phyloP scores from a whole-genome alignment of 176 grass and related monocot genomes.

The Aegilops sharonensis region DNA sequence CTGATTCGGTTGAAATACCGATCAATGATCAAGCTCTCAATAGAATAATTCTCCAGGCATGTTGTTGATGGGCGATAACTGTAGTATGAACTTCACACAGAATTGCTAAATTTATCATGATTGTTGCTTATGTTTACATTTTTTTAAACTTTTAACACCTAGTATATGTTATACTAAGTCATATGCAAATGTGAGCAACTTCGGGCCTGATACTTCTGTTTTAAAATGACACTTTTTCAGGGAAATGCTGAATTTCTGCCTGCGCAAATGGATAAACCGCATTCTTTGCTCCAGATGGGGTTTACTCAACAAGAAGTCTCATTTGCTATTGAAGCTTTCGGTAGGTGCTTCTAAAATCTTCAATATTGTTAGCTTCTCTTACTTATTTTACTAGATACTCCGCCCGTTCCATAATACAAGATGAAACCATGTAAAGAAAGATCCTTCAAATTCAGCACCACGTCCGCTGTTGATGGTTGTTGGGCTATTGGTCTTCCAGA shows the following conservation, averaged over 20 bases:
- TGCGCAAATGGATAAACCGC: constrained; percentile 61
- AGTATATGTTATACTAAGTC: no score
- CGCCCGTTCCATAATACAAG: no score
- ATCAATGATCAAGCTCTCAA: constrained; percentile 81
- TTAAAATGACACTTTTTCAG: constrained; percentile 22
- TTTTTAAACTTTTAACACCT: no score
- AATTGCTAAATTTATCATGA: no score
- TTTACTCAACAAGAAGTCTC: constrained; percentile 88
- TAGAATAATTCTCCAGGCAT: constrained; percentile 81
- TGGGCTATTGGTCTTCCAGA: not conserved
- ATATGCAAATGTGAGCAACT: no score
- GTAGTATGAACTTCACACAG: no score
- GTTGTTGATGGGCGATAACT: constrained; percentile 27
- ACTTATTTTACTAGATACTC: not conserved
- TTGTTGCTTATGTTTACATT: no score
- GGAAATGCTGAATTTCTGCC: constrained; percentile 53
- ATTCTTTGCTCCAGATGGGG: constrained; percentile 65
- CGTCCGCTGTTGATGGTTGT: not conserved
- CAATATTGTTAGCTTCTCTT: not conserved
- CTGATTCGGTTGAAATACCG: constrained; percentile 83
- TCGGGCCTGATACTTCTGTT: no score
- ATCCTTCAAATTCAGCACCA: no score
- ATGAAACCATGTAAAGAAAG: no score
- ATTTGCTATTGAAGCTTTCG: constrained; percentile 61
- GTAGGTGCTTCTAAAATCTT: constrained; percentile 31